Conservation (phyloP, 1,284 basidiomycete genomes). For the Ustilago nuda region DNA sequence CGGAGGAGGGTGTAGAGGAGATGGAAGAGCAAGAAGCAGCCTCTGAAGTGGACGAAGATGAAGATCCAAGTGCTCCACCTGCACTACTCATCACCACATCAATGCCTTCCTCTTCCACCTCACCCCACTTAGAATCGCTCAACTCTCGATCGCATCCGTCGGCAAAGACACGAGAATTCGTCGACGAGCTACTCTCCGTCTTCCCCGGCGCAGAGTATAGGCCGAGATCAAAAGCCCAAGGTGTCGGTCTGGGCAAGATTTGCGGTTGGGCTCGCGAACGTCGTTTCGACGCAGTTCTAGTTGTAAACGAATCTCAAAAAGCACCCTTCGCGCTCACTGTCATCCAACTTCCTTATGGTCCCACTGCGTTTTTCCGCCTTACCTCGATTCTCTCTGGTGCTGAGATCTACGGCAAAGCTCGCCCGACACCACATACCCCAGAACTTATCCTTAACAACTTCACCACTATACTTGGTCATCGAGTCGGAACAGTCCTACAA, state of each 20-base stretch:
- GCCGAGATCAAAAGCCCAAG: conserved; percentile 87
- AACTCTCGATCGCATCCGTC: conserved; percentile 75
- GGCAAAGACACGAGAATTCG: conserved; percentile 71
- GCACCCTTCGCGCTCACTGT: conserved; percentile 87
- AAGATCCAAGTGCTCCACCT: conserved; percentile 60
- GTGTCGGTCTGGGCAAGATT: conserved; percentile 92
- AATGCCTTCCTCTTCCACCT: conserved; percentile 62
- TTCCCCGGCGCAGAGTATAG: conserved; percentile 96
- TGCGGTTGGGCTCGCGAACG: conserved; percentile 92
- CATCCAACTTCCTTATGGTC: conserved; percentile 88
- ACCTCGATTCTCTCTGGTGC: conserved; percentile 86
- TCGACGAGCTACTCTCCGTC: conserved; percentile 87
- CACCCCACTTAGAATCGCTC: conserved; percentile 62
- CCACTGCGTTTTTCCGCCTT: conserved; percentile 95
- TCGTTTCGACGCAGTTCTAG: conserved; percentile 86
- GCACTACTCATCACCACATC: conserved; percentile 65
- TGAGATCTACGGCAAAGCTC: conserved; percentile 86
- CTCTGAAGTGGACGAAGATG: conserved; percentile 50
- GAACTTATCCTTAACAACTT: conserved; percentile 97
- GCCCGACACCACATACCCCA: conserved; percentile 90
- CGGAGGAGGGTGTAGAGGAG: conserved; percentile 50
- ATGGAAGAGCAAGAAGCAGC: conserved; percentile 65
- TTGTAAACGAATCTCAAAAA: conserved; percentile 89
- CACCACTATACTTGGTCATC: conserved; percentile 90
- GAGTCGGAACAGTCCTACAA: conserved; percentile 92